Percentiles rank a stretch among this genome's conserved stretches.
These are phyloP conservation scores for Fusarium sp. DNA, from an alignment of 2,329 filamentous ascomycete genomes.

Conservation along the genomic window DNA sequence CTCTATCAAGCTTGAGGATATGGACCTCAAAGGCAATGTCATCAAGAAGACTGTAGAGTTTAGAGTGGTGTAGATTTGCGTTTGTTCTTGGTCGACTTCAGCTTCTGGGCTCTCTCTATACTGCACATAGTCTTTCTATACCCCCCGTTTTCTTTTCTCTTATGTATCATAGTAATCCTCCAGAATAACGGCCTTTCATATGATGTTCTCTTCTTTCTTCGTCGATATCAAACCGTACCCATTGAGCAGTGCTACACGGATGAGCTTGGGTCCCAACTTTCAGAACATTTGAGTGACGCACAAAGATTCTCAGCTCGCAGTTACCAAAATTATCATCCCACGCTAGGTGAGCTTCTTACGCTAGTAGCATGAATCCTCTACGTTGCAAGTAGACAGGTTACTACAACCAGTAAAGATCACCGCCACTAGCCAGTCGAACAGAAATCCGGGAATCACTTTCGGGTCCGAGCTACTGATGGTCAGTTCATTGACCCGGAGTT, in stretches of 20 bases:
- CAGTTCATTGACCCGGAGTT: neutral
- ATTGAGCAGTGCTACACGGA: too few species aligned
- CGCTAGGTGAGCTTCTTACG: neutral
- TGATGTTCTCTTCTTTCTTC: neutral
- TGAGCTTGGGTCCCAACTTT: neutral
- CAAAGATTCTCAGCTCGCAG: neutral
- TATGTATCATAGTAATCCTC: neutral
- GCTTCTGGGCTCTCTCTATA: neutral
- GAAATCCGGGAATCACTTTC: neutral
- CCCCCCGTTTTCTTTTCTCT: neutral
- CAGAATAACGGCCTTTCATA: neutral
- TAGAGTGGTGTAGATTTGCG: constrained; percentile 13
- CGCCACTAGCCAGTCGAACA: neutral
- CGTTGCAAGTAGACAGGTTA: neutral
- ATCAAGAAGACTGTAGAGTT: constrained; percentile 42
- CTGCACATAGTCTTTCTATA: neutral
- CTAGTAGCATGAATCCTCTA: neutral
- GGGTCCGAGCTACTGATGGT: neutral
- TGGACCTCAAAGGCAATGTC: constrained; percentile 36
- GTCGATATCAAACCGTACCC: too few species aligned
- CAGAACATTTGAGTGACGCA: neutral
- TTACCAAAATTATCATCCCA: neutral
- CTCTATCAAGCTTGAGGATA: constrained; percentile 35
- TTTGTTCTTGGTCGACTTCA: neutral
- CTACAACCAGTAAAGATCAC: neutral